Conservation (phyloP, 192 early-diverging fungal species). For the Gaertneriomyces semiglobifer region DNA sequence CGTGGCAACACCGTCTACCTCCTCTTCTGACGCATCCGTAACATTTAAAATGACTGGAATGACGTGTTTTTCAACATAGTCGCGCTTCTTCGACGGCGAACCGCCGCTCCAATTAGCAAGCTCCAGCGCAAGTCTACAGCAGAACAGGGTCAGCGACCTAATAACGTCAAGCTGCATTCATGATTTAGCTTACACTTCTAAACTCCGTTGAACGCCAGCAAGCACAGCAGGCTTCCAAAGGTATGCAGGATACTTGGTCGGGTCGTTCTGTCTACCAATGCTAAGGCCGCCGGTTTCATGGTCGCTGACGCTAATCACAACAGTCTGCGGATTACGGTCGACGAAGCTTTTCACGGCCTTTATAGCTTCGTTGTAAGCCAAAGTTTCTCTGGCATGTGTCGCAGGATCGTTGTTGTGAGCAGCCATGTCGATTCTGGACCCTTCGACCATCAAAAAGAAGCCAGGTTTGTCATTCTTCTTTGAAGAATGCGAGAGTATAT, state of each 20-base stretch:
- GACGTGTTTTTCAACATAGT: not conserved
- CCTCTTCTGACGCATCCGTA: slow-evolving; percentile 53
- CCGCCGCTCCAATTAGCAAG: not conserved
- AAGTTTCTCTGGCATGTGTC: slow-evolving; percentile 86
- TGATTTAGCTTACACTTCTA: slow-evolving; percentile 23
- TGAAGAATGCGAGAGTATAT: slow-evolving; percentile 57
- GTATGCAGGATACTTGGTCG: slow-evolving; percentile 79
- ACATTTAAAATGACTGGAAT: slow-evolving; percentile 57
- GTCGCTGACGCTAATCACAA: slow-evolving; percentile 85
- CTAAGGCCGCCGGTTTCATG: slow-evolving; percentile 98
- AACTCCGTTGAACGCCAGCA: slow-evolving; percentile 63
- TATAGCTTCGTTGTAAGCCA: slow-evolving; percentile 82
- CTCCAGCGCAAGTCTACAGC: no score
- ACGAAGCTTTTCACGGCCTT: slow-evolving; percentile 72
- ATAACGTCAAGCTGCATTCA: no score
- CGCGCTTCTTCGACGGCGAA: not conserved
- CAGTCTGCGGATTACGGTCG: slow-evolving; percentile 71
- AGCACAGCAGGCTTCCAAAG: slow-evolving; percentile 70
- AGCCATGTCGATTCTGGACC: slow-evolving; percentile 95
- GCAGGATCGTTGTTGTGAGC: slow-evolving; percentile 94
- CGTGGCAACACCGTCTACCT: slow-evolving; percentile 20
- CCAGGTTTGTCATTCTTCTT: slow-evolving; percentile 56
- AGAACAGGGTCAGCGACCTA: no score
- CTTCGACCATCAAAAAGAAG: slow-evolving; percentile 97
- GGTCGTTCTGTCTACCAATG: slow-evolving; percentile 67